These are phyloP conservation scores for Penicillium robsamsonii DNA, from an alignment of 495 filamentous ascomycete species.

Conservation along the genomic window DNA sequence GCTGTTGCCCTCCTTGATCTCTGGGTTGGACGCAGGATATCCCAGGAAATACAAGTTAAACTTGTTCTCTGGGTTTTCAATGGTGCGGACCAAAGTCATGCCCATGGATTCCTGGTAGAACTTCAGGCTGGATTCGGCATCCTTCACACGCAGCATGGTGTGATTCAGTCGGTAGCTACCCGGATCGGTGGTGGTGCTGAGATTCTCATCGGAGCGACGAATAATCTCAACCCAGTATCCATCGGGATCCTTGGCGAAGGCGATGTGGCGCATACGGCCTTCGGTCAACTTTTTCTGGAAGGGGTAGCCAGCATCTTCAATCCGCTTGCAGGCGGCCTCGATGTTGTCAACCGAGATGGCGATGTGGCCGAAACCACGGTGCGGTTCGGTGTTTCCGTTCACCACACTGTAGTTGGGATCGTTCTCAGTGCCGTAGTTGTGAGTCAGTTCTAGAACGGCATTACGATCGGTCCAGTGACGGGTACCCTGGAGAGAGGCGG, in stretches of 20 bases:
- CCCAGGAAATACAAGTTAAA: conserved; percentile 95
- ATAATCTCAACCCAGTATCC: conserved; percentile 86
- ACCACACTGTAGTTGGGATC: conserved; percentile 78
- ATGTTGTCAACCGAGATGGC: conserved; percentile 88
- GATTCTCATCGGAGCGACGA: conserved; percentile 51
- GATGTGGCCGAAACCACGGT: conserved; percentile 86
- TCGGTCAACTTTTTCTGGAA: conserved; percentile 95
- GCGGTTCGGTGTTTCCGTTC: conserved; percentile 87
- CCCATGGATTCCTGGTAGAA: conserved; percentile 92
- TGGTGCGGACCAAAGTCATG: conserved; percentile 74
- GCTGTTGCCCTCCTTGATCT: conserved; percentile 48
- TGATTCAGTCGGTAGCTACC: conserved; percentile 55
- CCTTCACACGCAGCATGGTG: conserved; percentile 96
- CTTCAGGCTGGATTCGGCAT: conserved; percentile 73
- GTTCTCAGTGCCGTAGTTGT: conserved; percentile 94
- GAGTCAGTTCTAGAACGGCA: conserved; percentile 88
- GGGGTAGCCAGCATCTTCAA: conserved; percentile 84
- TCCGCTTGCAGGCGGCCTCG: conserved; percentile 78
- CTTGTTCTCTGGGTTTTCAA: conserved; percentile 63
- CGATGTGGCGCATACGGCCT: conserved; percentile 83
- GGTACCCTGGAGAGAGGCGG: conserved; percentile 72
- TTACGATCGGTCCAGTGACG: conserved; percentile 80
- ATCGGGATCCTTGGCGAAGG: conserved; percentile 91
- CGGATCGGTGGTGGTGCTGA: conserved; percentile 51
- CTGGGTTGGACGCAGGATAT: conserved; percentile 55